Base-by-base conservation (phyloP, 805 yeast genomes). In the Ogataea chonburiensis region DNA sequence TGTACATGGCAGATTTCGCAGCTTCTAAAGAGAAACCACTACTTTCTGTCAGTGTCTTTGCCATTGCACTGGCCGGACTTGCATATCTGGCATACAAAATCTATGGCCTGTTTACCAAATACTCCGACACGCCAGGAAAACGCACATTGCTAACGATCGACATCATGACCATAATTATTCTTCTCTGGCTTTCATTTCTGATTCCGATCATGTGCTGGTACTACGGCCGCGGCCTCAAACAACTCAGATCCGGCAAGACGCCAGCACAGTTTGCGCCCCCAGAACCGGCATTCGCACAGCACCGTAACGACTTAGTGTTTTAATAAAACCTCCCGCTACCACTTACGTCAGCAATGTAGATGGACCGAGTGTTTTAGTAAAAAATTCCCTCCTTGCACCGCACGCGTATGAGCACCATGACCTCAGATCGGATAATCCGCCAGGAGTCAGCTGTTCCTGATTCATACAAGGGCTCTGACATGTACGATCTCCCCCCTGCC, bases 31-130 rank as follows among this genome's bases (percentile, higher is more conserved):
- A 67, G 38, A 43, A 46, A 23, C 18, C 43, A 11, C 17, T 20
- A 14, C 47, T 62, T 5, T 43, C 65, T 4, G 16, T 41, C 0
- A 15, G 33, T 7, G 46, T 64, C 5, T 25, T 61, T 3, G 19
- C 54, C 1, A 40, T 54, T 10, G 68, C 58, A 35, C 28, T 58
- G 1, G 51, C 55, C 8, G 73, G 68, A 0, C 43, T 63, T 9
- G 70, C 66, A 3, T 70, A 68, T 40, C 62, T 68, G 5, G 38
- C 60, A 5, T 70, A 66, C 55, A 70, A 70, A 42, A 47, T 66
- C 33, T 55, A 61, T 31, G 39, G 73, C 24, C 48, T 69, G 26
- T 67, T 55, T 48, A 47, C 55, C 14, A 39, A 37, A 12, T 45
- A 42, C 30, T 58, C 68, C 9, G 57, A 53, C 37, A 56, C 63